Evolutionary conservation across 73 alveolate species (phyloP).

Genomic region (Tetrahymena elliotti): DNA sequence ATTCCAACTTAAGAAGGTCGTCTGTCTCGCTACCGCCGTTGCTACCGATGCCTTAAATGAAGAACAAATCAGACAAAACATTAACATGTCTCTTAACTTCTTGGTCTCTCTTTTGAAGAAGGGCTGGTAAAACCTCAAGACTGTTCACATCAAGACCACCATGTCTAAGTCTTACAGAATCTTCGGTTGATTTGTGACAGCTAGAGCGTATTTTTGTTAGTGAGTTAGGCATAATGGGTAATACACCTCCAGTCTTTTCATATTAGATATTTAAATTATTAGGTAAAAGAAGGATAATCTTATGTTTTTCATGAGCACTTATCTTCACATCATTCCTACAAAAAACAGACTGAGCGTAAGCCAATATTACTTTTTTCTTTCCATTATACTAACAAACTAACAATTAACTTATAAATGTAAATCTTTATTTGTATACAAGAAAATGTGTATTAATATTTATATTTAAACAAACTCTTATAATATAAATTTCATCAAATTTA

Average conservation of each 20-base stretch:
- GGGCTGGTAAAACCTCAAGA: constrained; percentile 95
- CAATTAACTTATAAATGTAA: background rate
- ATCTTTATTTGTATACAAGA: background rate
- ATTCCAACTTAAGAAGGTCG: constrained; percentile 95
- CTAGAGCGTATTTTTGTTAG: background rate
- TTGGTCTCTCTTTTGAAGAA: constrained; percentile 93
- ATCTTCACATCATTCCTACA: background rate
- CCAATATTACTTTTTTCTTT: background rate
- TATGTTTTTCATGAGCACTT: no score
- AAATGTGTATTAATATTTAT: background rate
- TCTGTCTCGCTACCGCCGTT: constrained; percentile 91
- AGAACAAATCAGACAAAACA: constrained; percentile 91
- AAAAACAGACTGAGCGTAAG: background rate
- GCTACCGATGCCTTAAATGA: constrained; percentile 88
- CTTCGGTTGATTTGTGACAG: constrained; percentile 50
- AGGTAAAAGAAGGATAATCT: background rate
- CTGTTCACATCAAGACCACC: constrained; percentile 94
- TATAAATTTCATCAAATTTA: background rate
- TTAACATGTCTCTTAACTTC: constrained; percentile 85
- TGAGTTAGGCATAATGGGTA: background rate
- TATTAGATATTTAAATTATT: background rate
- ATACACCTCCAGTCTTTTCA: background rate
- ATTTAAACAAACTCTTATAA: background rate
- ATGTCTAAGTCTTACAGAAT: constrained; percentile 95
- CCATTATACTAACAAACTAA: background rate